A percentile compares a stretch with the other conserved stretches of the same genome.
Evolutionary conservation across 2,329 filamentous ascomycete species (phyloP).

Genomic region (Pseudogymnoascus sp.): DNA sequence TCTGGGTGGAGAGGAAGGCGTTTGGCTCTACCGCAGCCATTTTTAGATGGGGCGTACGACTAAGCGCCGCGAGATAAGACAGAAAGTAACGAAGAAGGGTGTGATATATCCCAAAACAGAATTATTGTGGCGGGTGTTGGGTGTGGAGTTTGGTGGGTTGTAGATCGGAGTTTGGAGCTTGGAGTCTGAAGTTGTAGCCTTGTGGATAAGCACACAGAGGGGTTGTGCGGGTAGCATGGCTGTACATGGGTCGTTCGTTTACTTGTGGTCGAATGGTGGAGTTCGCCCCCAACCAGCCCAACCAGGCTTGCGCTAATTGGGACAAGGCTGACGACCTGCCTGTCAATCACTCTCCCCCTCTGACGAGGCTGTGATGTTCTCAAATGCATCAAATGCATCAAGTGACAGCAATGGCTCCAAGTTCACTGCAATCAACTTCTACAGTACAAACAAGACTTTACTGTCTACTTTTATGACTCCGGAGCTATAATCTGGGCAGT

Average conservation of each 20-base stretch:
- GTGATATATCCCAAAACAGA: neutral
- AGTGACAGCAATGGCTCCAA: too few species aligned
- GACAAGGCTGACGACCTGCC: neutral
- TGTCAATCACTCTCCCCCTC: too few species aligned
- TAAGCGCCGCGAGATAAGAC: neutral
- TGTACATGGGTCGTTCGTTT: neutral
- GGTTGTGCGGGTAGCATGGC: conserved; percentile 1
- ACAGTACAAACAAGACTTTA: too few species aligned
- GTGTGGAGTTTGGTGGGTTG: neutral
- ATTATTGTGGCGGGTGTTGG: neutral
- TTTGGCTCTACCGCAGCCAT: conserved; percentile 45
- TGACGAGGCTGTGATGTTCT: neutral
- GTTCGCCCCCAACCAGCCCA: neutral
- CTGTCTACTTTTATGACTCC: too few species aligned
- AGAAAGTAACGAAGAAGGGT: neutral
- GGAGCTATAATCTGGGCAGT: too few species aligned
- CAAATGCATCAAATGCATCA: neutral
- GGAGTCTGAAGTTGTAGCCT: conserved; percentile 3
- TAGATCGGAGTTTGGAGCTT: neutral
- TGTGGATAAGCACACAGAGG: conserved; percentile 4
- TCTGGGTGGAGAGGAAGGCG: conserved; percentile 58
- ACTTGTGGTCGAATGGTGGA: neutral
- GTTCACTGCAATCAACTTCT: too few species aligned
- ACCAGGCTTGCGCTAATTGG: neutral
- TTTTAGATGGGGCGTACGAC: neutral